These are phyloP conservation scores for Acacia crassicarpa DNA, from an alignment of 306 rosid species.

Conservation along the genomic window DNA sequence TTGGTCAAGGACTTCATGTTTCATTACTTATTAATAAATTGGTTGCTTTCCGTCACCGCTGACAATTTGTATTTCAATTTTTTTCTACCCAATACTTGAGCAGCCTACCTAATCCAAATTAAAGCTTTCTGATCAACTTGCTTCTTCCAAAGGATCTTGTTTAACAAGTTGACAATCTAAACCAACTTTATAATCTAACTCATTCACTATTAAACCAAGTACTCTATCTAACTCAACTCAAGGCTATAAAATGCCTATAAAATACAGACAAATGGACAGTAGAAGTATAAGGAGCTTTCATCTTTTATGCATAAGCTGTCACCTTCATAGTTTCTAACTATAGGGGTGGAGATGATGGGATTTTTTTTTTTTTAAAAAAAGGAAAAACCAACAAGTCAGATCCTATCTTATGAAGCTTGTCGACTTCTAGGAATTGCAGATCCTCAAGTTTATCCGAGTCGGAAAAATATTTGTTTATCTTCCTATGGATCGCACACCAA, in stretches of 20 bases:
- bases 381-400: neutral
- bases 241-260: neutral
- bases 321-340: neutral
- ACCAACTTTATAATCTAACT: too few relatives aligned
- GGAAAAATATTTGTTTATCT: neutral
- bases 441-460: constrained; percentile 15
- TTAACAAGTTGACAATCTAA: too few relatives aligned
- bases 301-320: neutral
- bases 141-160: too few relatives aligned
- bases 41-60: neutral
- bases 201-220: too few relatives aligned
- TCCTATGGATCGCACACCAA: neutral
- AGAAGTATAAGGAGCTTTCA: neutral
- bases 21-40: neutral
- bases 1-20: neutral
- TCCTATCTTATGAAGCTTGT: neutral
- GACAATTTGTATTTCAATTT: neutral
- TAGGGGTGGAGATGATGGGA: neutral
- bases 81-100: neutral
- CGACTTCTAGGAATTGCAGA: neutral
- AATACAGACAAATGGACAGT: neutral
- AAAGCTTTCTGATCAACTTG: too few relatives aligned
- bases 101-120: too few relatives aligned
- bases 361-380: neutral
- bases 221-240: too few relatives aligned